Evolutionary conservation across 495 filamentous ascomycete species (phyloP).

Genomic region (Zalerion maritima): DNA sequence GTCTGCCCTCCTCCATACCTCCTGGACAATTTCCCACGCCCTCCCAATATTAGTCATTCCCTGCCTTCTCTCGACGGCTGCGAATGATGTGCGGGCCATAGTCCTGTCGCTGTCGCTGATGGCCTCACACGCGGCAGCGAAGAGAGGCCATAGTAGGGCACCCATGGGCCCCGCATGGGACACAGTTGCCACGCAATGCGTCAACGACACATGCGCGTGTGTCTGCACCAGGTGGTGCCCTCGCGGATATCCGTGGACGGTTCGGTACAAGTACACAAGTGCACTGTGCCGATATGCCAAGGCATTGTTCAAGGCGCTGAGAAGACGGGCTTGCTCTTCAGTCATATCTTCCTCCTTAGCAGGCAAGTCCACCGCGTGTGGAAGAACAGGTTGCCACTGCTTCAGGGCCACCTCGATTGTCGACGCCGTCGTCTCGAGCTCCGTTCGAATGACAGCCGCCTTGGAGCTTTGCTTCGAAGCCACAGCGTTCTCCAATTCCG

Average conservation of each 20-base stretch:
- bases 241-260: constrained; percentile 30
- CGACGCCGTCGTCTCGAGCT: constrained; percentile 37
- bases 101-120: constrained; percentile 21
- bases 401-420: constrained; percentile 41
- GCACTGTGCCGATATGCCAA: constrained; percentile 47
- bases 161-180: constrained; percentile 40
- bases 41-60: constrained; percentile 48
- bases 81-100: constrained; percentile 33
- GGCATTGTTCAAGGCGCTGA: constrained; percentile 43
- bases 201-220: constrained; percentile 32
- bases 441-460: constrained; percentile 36
- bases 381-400: constrained; percentile 36
- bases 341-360: constrained; percentile 8
- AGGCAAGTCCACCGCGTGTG: constrained; percentile 7
- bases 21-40: constrained; percentile 40
- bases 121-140: constrained; percentile 44
- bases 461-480: constrained; percentile 25
- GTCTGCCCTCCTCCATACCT: constrained; percentile 41
- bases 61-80: constrained; percentile 33
- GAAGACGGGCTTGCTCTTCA: constrained; percentile 17
- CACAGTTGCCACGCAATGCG: constrained; percentile 38
- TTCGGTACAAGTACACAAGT: constrained; percentile 46
- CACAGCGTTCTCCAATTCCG: constrained; percentile 29
- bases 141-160: constrained; percentile 46
- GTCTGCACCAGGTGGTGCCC: constrained; percentile 32